Percentiles rank a stretch among this genome's conserved stretches.
These are phyloP conservation scores for Monosporascus sp. DNA, from an alignment of 2,329 filamentous ascomycete species.

Conservation along the genomic window DNA sequence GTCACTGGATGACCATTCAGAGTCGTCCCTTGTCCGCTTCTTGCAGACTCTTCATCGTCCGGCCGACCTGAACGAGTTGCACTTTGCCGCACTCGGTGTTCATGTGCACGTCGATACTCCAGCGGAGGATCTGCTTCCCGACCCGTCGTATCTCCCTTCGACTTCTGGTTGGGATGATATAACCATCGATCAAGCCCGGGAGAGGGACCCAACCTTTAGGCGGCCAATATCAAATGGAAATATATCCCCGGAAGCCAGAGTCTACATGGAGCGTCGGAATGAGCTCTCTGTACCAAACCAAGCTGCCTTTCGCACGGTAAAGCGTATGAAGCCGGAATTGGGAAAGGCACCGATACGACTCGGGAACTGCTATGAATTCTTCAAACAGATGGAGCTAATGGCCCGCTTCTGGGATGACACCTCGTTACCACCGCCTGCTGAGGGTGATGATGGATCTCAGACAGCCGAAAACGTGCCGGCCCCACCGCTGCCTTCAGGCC, in stretches of 20 bases:
- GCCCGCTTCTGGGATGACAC: slow-evolving; percentile 59
- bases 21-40: slow-evolving; percentile 40
- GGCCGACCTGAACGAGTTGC: slow-evolving; percentile 38
- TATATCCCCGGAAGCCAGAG: slow-evolving; percentile 50
- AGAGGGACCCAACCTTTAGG: slow-evolving; percentile 43
- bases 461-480: slow-evolving; percentile 3
- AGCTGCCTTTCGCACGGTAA: slow-evolving; percentile 55
- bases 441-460: slow-evolving; percentile 2
- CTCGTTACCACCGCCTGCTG: slow-evolving; percentile 27
- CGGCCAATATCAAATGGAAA: slow-evolving; percentile 46
- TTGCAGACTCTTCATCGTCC: slow-evolving; percentile 51
- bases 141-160: slow-evolving; percentile 46
- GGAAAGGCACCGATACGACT: slow-evolving; percentile 50
- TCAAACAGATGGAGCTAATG: slow-evolving; percentile 54
- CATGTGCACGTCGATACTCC: slow-evolving; percentile 47
- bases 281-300: slow-evolving; percentile 54
- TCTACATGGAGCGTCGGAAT: slow-evolving; percentile 52
- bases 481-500: slow-evolving; percentile 5
- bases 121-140: slow-evolving; percentile 47
- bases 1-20: slow-evolving; percentile 8
- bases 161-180: slow-evolving; percentile 47
- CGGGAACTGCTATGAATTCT: slow-evolving; percentile 62
- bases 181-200: slow-evolving; percentile 42
- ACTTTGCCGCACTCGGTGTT: slow-evolving; percentile 54
- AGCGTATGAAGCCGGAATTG: slow-evolving; percentile 48